Percentiles rank a stretch among this genome's conserved stretches.
These are phyloP conservation scores for Cornus suecica DNA, from an alignment of 148 eudicot species.

Conservation along the genomic window DNA sequence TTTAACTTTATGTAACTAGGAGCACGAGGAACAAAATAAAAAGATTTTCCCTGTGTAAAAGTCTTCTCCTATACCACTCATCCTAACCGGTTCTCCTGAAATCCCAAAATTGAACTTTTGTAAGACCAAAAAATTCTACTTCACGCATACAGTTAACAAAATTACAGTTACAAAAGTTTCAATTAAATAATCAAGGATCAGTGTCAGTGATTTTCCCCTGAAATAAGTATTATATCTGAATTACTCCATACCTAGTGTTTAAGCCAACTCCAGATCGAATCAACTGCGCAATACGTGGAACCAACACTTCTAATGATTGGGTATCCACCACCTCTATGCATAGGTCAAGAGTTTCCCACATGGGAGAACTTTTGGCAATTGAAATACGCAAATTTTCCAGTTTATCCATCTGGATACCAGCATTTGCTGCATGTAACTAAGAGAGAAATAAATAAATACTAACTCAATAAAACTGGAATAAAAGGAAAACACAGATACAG, in stretches of 20 bases:
- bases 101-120: background rate
- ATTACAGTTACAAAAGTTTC: background rate
- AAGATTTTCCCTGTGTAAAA: background rate
- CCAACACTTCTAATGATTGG: conserved; percentile 72
- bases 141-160: background rate
- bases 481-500: background rate
- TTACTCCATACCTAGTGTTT: conserved; percentile 68
- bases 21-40: background rate
- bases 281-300: conserved; percentile 89
- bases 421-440: conserved; percentile 87
- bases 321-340: conserved; percentile 84
- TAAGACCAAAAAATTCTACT: background rate
- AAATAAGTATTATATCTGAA: background rate
- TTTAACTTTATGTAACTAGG: background rate
- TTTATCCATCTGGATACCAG: conserved; percentile 88
- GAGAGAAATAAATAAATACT: conserved; percentile 15
- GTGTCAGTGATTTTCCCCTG: background rate
- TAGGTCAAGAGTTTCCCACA: conserved; percentile 97
- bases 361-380: conserved; percentile 90
- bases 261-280: conserved; percentile 88
- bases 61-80: background rate
- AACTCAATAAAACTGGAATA: conserved; percentile 1
- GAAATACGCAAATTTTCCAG: conserved; percentile 91
- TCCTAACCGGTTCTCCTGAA: background rate
- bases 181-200: background rate